Evolutionary conservation across 331 rosid species (phyloP).

Genomic region (Saraca asoca): DNA sequence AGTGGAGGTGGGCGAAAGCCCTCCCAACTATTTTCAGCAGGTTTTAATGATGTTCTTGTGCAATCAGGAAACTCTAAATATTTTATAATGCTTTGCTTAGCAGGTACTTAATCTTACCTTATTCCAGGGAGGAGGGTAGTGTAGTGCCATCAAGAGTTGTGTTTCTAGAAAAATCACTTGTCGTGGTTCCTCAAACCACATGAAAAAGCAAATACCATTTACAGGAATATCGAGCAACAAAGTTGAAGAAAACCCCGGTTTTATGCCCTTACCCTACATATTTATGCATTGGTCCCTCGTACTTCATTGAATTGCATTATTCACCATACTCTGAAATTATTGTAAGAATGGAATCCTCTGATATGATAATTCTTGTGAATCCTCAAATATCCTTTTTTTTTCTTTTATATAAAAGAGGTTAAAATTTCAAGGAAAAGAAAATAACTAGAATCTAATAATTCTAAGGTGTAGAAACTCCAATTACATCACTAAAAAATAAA

Average conservation of each 20-base stretch:
- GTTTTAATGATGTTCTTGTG: not conserved
- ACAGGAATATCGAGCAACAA: constrained; percentile 76
- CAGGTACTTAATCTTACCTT: constrained; percentile 11
- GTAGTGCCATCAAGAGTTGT: constrained; percentile 65
- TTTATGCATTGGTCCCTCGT: constrained; percentile 4
- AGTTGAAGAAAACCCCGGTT: constrained; percentile 82
- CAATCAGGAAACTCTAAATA: not conserved
- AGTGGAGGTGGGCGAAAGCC: constrained; percentile 58
- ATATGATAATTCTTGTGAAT: not conserved
- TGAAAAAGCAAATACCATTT: constrained; percentile 74
- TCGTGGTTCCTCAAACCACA: constrained; percentile 74
- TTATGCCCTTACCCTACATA: constrained; percentile 22
- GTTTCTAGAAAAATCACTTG: constrained; percentile 85
- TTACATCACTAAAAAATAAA: too few relatives aligned
- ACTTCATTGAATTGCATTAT: constrained; percentile 1
- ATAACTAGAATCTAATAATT: too few relatives aligned
- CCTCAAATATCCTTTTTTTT: too few relatives aligned
- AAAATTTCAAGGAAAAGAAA: too few relatives aligned
- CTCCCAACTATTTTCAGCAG: constrained; percentile 1
- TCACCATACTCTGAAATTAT: constrained; percentile 8
- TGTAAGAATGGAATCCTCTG: not conserved
- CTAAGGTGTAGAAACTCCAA: too few relatives aligned
- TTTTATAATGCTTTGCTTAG: constrained; percentile 12
- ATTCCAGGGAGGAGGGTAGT: constrained; percentile 87
- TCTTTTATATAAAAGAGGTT: too few relatives aligned